These are phyloP conservation scores for Alisma plantagoaquatica DNA, from an alignment of 106 monocot genomes.

Conservation along the genomic window DNA sequence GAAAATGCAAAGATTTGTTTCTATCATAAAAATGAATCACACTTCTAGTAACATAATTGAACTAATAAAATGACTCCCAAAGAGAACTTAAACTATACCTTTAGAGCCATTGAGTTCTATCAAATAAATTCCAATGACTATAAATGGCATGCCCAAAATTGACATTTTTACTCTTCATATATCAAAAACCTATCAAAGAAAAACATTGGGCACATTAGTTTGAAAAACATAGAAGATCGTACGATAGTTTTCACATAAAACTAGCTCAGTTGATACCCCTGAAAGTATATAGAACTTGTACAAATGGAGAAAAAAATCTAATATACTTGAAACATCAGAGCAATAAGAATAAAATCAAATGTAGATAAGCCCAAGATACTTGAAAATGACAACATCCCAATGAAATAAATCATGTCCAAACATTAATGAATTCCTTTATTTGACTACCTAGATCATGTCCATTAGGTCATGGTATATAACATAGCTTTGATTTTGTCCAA, in stretches of 20 bases:
- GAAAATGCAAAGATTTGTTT: too few species aligned
- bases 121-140: conserved; percentile 87
- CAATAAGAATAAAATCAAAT: conserved; percentile 93
- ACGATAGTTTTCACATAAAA: background rate
- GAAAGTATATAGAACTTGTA: conserved; percentile 97
- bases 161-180: conserved; percentile 74
- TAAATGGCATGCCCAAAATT: conserved; percentile 68
- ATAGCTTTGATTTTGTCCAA: too few species aligned
- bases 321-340: conserved; percentile 96
- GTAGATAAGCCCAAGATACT: conserved; percentile 81
- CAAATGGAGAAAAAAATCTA: conserved; percentile 99
- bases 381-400: too few species aligned
- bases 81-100: conserved; percentile 33
- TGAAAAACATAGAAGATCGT: background rate
- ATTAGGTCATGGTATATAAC: too few species aligned
- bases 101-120: conserved; percentile 79
- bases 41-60: too few species aligned
- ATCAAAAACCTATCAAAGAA: conserved; percentile 55
- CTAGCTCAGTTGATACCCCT: conserved; percentile 81
- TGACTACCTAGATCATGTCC: too few species aligned
- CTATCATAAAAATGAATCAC: too few species aligned
- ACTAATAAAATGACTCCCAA: too few species aligned
- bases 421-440: too few species aligned
- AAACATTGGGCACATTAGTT: background rate
- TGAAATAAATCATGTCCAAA: too few species aligned